Evolutionary conservation across 2,329 filamentous ascomycete species (phyloP), one percentile per base, ranked within the genome.

Genomic region (Colletotrichum phormii): DNA sequence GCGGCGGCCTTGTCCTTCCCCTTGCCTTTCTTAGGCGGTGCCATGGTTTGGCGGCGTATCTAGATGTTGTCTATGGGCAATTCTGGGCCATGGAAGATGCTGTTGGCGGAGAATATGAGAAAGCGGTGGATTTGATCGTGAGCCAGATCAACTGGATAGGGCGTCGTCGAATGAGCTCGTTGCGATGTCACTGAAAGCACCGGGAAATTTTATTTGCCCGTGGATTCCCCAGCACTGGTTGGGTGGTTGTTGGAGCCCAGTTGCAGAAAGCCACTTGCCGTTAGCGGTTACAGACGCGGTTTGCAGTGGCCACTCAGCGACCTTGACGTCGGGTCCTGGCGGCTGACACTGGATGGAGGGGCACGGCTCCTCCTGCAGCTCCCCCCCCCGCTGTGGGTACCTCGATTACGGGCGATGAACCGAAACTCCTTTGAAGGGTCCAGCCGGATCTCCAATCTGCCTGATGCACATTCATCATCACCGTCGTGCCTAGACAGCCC

Each of bases 1-100:
- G 83, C 77, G 60, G 82, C 78, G 71, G 81, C 84, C 81, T 88
- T 88, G 53, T 82, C 86, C 76, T 90, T 89, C 35, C 71, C 73
- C 55, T 72, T 74, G 70, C 64, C 65, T 59, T 74, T 75, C 54
- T 75, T 75, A 24, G 61, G 61, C 29, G 61, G 61, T 18, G 60
- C 73, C 73, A 74, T 75, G 5, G 18, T 72, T 61, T 51, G 35
- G 55, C 31, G 42, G 35, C 42, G 31, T 51, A 8, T 58, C 37
- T 33, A 54, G 59, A 55, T 33, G 29, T 31, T 35, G 22, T 26
- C 46, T 66, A 57, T 51, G 51, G 6, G 53, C 15, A 54, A 31
- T 26, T 37, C 35, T 31, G 42, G 29, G 62, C 53, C 57, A 72
- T 60, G 29, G 35, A 51, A 22, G n/a, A 15, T 29, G 18, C 35